Percentiles rank a stretch among this genome's conserved stretches.
These are phyloP conservation scores for Capronia epimyces DNA, from an alignment of 2,329 filamentous ascomycete species.

Conservation along the genomic window DNA sequence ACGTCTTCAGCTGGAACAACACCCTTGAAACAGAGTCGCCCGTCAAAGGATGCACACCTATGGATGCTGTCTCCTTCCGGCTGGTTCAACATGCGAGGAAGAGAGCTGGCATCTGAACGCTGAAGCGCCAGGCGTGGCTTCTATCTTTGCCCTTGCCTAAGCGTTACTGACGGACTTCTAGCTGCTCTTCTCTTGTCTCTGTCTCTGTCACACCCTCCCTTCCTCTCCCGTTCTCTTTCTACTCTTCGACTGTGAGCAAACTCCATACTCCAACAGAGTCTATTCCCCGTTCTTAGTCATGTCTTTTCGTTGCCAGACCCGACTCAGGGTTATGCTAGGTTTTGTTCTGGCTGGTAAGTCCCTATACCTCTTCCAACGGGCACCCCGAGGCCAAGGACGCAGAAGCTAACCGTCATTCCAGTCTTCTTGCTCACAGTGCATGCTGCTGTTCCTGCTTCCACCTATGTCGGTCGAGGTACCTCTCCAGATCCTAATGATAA, in stretches of 20 bases:
- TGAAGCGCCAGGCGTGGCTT: too few relatives aligned
- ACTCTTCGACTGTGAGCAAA: not conserved
- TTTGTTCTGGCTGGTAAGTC: conserved; percentile 18
- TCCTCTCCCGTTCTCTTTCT: not conserved
- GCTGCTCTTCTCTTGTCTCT: too few relatives aligned
- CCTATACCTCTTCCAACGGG: not conserved
- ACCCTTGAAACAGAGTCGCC: too few relatives aligned
- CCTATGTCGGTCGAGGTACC: conserved; percentile 17
- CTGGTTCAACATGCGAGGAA: too few relatives aligned
- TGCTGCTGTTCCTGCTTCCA: conserved; percentile 18
- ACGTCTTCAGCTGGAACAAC: too few relatives aligned
- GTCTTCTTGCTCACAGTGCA: conserved; percentile 16
- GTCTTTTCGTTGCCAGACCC: conserved; percentile 5
- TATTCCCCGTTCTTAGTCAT: not conserved
- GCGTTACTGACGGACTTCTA: too few relatives aligned
- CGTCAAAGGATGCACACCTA: too few relatives aligned
- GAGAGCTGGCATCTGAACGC: too few relatives aligned
- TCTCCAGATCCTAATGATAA: conserved; percentile 19
- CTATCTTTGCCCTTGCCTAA: too few relatives aligned
- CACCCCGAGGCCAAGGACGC: not conserved
- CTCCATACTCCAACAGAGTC: not conserved
- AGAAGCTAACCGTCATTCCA: not conserved
- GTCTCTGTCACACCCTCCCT: not conserved
- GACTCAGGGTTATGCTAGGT: conserved; percentile 8
- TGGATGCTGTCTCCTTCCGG: too few relatives aligned